A percentile compares a stretch with the other conserved stretches of the same genome.
Conservation (phyloP, 192 early-diverging fungal genomes). For the Rhizophagus prolifer region DNA sequence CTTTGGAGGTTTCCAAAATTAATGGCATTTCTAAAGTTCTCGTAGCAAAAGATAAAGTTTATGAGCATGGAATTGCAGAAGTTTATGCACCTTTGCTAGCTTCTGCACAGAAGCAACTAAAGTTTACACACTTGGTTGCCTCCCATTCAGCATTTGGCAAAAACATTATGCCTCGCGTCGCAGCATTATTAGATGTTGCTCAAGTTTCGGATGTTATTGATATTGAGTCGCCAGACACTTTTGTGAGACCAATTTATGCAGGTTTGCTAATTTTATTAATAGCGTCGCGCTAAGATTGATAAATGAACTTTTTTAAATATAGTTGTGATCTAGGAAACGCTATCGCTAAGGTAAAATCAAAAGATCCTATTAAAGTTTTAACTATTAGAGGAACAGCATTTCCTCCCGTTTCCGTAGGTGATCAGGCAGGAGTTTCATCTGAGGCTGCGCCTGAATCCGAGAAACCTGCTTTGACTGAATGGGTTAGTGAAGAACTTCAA, state of each 20-base stretch:
- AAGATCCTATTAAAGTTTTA: slow-evolving; percentile 82
- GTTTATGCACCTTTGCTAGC: slow-evolving; percentile 74
- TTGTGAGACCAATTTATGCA: slow-evolving; percentile 96
- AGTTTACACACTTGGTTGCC: slow-evolving; percentile 84
- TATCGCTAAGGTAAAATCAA: slow-evolving; percentile 92
- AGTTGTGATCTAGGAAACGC: slow-evolving; percentile 70
- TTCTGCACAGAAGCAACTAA: slow-evolving; percentile 64
- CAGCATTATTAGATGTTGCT: slow-evolving; percentile 87
- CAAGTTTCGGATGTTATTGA: slow-evolving; percentile 87
- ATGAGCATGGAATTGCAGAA: slow-evolving; percentile 81
- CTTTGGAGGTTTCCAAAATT: slow-evolving; percentile 61
- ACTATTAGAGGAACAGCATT: slow-evolving; percentile 93
- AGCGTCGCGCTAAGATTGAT: neutral
- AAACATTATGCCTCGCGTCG: slow-evolving; percentile 92
- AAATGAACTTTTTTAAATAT: neutral
- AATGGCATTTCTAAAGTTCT: slow-evolving; percentile 80
- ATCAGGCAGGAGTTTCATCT: slow-evolving; percentile 54
- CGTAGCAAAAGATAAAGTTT: slow-evolving; percentile 76
- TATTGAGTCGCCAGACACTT: slow-evolving; percentile 80
- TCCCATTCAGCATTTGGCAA: slow-evolving; percentile 89
- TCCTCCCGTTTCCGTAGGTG: slow-evolving; percentile 58
- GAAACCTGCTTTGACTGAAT: slow-evolving; percentile 62
- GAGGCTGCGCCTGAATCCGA: slow-evolving; percentile 72
- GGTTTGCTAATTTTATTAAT: slow-evolving; percentile 49
- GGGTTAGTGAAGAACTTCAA: slow-evolving; percentile 84